Evolutionary conservation across 495 filamentous ascomycete genomes (phyloP).

Genomic region (Aspergillus bridgeri): DNA sequence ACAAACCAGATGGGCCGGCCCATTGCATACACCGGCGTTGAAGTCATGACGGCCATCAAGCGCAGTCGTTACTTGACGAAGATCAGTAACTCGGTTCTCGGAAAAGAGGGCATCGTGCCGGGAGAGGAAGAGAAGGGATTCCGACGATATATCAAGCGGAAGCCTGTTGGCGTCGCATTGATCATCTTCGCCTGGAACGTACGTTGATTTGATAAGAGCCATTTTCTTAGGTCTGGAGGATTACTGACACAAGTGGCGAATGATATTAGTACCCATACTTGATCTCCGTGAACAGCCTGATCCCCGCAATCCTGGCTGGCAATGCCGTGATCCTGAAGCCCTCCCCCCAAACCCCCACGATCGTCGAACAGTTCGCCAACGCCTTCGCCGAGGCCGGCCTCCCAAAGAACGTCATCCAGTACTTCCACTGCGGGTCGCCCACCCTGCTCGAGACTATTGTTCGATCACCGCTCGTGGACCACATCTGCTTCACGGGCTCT

Average conservation of each 20-base stretch:
- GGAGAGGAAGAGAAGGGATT: slow-evolving; percentile 83
- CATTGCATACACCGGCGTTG: slow-evolving; percentile 76
- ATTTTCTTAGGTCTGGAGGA: slow-evolving; percentile 1
- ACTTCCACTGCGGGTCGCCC: slow-evolving; percentile 79
- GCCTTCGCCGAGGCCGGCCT: slow-evolving; percentile 76
- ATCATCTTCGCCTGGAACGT: slow-evolving; percentile 96
- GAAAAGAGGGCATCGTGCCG: slow-evolving; percentile 48
- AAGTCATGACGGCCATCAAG: slow-evolving; percentile 76
- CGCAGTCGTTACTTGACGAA: slow-evolving; percentile 78
- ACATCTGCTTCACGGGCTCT: slow-evolving; percentile 92
- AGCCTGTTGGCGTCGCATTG: slow-evolving; percentile 77
- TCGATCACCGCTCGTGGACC: slow-evolving; percentile 64
- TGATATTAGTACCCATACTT: slow-evolving; percentile 88
- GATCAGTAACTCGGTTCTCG: slow-evolving; percentile 67
- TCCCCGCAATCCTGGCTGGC: slow-evolving; percentile 82
- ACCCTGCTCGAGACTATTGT: slow-evolving; percentile 67
- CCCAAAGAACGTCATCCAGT: slow-evolving; percentile 77
- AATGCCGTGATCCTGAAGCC: slow-evolving; percentile 91
- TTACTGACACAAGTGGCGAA: slow-evolving; percentile 35
- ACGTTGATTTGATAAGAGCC: slow-evolving; percentile 38
- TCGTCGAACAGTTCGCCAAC: slow-evolving; percentile 74
- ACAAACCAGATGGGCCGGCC: slow-evolving; percentile 95
- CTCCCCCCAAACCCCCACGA: slow-evolving; percentile 88
- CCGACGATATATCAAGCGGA: slow-evolving; percentile 81
- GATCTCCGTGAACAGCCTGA: slow-evolving; percentile 83